Percentiles rank a stretch among this genome's conserved stretches.
Evolutionary conservation across 768 basidiomycete genomes (phyloP).

Genomic region (Russula lepida): DNA sequence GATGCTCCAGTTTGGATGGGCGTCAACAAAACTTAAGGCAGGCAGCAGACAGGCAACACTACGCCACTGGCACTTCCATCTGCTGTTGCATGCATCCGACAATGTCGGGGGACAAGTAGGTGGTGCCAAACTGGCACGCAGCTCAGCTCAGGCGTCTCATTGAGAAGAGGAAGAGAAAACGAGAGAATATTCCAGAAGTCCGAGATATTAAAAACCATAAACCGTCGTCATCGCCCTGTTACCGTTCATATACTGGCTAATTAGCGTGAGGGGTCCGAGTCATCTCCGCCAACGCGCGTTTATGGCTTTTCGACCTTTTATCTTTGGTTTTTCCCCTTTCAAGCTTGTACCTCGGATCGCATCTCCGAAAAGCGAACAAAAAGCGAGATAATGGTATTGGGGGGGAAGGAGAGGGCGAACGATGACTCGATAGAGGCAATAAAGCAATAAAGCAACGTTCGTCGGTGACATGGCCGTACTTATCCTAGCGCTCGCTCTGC

Average conservation of each 20-base stretch:
- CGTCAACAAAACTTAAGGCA: neutral
- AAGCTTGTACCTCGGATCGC: neutral
- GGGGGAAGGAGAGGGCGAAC: neutral
- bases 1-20: neutral
- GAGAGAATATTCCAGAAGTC: slow-evolving; percentile 2
- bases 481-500: slow-evolving; percentile 15
- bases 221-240: slow-evolving; percentile 1
- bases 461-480: neutral
- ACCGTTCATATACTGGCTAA: neutral
- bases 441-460: neutral
- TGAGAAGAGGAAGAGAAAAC: neutral
- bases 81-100: neutral
- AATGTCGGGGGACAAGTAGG: neutral
- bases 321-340: neutral
- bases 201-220: neutral
- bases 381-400: neutral
- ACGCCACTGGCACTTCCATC: neutral
- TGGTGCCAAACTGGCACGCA: neutral
- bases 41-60: neutral
- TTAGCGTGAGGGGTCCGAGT: neutral
- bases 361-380: neutral
- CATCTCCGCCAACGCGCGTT: slow-evolving; percentile 15
- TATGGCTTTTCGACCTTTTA: neutral
- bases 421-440: neutral
- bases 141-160: neutral